These are phyloP conservation scores for Scheffersomyces titani DNA, from an alignment of 1,139 yeast genomes.

Conservation along the genomic window DNA sequence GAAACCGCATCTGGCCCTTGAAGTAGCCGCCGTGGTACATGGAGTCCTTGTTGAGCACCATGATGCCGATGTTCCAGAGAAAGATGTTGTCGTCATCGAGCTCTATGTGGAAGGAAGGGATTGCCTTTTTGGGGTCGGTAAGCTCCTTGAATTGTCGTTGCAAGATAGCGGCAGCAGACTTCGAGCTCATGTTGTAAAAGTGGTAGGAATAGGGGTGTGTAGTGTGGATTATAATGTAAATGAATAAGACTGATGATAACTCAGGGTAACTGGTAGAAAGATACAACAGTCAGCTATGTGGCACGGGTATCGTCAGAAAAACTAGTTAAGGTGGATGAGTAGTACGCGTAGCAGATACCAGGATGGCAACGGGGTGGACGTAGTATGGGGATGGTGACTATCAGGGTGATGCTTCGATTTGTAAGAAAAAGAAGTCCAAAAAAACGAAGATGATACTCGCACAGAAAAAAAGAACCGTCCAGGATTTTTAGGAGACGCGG, in stretches of 20 bases:
- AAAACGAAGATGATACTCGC: neutral
- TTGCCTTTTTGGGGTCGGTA: conserved; percentile 88
- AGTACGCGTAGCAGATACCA: neutral
- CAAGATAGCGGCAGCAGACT: conserved; percentile 72
- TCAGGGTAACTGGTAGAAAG: neutral
- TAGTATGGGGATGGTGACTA: neutral
- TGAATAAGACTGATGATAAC: neutral
- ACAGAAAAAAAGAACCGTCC: neutral
- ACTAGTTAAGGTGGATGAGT: neutral
- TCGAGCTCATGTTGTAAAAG: conserved; percentile 38
- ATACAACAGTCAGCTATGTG: neutral
- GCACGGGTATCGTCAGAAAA: neutral
- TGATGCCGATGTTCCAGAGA: conserved; percentile 90
- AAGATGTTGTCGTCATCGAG: conserved; percentile 89
- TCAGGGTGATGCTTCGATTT: neutral
- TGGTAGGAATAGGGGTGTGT: neutral
- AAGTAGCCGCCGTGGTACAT: conserved; percentile 96
- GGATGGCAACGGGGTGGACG: neutral
- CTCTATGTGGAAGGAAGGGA: conserved; percentile 87
- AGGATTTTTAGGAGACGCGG: neutral
- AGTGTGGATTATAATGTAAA: neutral
- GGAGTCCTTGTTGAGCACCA: conserved; percentile 87
- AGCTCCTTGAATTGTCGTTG: conserved; percentile 94
- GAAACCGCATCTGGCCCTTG: conserved; percentile 92
- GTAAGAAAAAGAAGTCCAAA: neutral